Percentiles rank a stretch among this genome's conserved stretches.
phyloP scores from a whole-genome alignment of 2,329 filamentous ascomycete species.

The Epichloe gansuensis region DNA sequence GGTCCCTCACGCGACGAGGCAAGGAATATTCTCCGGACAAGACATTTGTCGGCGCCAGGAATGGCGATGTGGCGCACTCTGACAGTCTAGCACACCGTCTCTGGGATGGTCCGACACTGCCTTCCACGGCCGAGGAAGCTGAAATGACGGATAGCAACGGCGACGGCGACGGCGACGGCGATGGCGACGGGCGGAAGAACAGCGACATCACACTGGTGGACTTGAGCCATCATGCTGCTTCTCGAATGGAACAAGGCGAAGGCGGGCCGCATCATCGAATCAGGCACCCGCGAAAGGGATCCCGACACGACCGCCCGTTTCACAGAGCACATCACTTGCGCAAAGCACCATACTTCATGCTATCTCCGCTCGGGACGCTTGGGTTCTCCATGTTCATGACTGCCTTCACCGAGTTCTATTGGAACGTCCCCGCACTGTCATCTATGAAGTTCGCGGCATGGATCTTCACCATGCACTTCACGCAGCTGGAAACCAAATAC shows the following conservation, averaged over 20 bases:
- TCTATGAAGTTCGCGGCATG: conserved; percentile 32
- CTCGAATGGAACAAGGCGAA: conserved; percentile 3
- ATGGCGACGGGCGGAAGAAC: conserved; percentile 12
- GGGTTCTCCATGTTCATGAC: conserved; percentile 34
- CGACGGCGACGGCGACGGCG: conserved; percentile 9
- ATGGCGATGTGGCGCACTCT: conserved; percentile 27
- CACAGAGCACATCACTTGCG: conserved; percentile 24
- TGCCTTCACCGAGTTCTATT: conserved; percentile 34
- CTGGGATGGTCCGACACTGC: conserved; percentile 10
- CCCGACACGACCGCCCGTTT: conserved; percentile 42
- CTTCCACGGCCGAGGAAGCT: conserved; percentile 3
- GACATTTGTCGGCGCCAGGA: conserved; percentile 40
- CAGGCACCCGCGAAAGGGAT: conserved; percentile 6
- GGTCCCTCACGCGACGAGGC: conserved; percentile 34
- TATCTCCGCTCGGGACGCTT: conserved; percentile 33
- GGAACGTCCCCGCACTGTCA: conserved; percentile 35
- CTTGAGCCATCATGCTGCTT: background rate
- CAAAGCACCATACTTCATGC: conserved; percentile 35
- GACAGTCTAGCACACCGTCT: conserved; percentile 21
- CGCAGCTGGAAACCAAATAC: conserved; percentile 12
- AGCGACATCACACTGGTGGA: conserved; percentile 15
- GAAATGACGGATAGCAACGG: conserved; percentile 5
- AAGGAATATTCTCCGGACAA: conserved; percentile 29
- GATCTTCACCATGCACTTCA: conserved; percentile 14
- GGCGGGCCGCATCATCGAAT: background rate